phyloP scores from a whole-genome alignment of 257 asterid species.

The Nicotiana tomentosiformis region DNA sequence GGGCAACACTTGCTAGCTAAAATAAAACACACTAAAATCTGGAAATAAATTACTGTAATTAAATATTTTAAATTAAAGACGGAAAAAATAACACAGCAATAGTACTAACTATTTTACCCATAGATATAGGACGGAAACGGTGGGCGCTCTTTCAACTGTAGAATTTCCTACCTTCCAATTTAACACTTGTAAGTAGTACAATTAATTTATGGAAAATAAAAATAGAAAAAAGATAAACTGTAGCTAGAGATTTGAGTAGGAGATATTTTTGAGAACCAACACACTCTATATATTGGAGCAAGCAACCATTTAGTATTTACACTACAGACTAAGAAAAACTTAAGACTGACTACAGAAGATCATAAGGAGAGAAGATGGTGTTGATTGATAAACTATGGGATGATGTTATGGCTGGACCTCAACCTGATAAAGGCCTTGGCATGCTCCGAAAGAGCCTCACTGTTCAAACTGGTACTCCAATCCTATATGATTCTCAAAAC shows the following conservation, averaged over 20 bases:
- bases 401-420: conserved; percentile 87
- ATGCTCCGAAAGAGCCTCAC: conserved; percentile 56
- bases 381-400: conserved; percentile 90
- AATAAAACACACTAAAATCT: background rate
- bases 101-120: background rate
- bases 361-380: conserved; percentile 37
- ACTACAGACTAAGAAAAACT: background rate
- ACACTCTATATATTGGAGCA: conserved; percentile 23
- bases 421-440: conserved; percentile 76
- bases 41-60: background rate
- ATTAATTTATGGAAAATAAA: no score
- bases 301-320: background rate
- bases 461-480: conserved; percentile 32
- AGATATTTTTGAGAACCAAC: background rate
- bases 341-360: background rate
- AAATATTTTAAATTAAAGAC: no score
- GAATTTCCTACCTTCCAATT: background rate
- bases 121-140: background rate
- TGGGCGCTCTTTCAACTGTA: background rate
- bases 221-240: no score
- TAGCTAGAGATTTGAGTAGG: background rate
- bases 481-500: no score
- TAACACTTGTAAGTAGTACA: no score
- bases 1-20: background rate
- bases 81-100: no score